A percentile compares a stretch with the other conserved stretches of the same genome.
Evolutionary conservation across 2,329 filamentous ascomycete species (phyloP).

Genomic region (Microthyrium microscopicum): DNA sequence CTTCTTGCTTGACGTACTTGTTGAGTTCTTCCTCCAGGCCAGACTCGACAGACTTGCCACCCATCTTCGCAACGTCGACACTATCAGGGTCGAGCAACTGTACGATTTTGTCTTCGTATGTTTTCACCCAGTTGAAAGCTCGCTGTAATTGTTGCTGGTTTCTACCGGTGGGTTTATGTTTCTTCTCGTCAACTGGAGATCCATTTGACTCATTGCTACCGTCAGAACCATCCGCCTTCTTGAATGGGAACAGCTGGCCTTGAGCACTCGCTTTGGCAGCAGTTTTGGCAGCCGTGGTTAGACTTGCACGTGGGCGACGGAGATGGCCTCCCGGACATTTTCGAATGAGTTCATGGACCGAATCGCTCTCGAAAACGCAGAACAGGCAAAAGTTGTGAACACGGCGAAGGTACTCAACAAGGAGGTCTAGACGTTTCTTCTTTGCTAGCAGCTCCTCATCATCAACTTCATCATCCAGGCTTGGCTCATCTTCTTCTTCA

Average conservation of each 20-base stretch:
- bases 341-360: conserved; percentile 82
- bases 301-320: conserved; percentile 70
- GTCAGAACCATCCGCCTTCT: conserved; percentile 51
- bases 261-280: conserved; percentile 72
- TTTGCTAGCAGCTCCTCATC: conserved; percentile 78
- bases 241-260: conserved; percentile 69
- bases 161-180: conserved; percentile 55
- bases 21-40: conserved; percentile 69
- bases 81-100: conserved; percentile 84
- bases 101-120: conserved; percentile 89
- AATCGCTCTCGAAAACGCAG: conserved; percentile 97
- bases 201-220: conserved; percentile 49
- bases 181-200: conserved; percentile 54
- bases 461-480: conserved; percentile 62
- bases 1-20: conserved; percentile 91
- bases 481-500: conserved; percentile 46
- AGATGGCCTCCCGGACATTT: conserved; percentile 98
- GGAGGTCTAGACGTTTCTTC: conserved; percentile 91
- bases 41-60: conserved; percentile 73
- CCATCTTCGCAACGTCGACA: conserved; percentile 76
- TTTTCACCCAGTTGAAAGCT: conserved; percentile 97
- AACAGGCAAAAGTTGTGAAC: conserved; percentile 99
- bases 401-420: conserved; percentile 89
- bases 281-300: conserved; percentile 67
- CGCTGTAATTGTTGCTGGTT: conserved; percentile 82